These are phyloP conservation scores for Rhodamnia argentea DNA, from an alignment of 345 rosid species.

Conservation along the genomic window DNA sequence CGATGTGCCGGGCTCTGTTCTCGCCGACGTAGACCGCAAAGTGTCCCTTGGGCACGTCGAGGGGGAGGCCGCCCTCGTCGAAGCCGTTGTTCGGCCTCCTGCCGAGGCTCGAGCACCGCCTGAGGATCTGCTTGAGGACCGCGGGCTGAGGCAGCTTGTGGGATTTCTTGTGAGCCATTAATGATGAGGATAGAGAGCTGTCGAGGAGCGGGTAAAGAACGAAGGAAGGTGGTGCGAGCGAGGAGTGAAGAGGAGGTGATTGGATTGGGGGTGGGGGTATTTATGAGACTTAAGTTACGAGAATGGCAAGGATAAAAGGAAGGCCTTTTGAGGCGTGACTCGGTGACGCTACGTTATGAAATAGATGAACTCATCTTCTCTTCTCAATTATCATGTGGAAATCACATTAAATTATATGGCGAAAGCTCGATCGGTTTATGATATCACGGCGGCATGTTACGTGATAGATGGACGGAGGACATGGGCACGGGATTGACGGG, in stretches of 20 bases:
- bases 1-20: constrained; percentile 66
- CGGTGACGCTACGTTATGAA: not conserved
- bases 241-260: not conserved
- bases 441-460: not conserved
- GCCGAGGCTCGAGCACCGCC: constrained; percentile 38
- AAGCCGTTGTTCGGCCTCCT: constrained; percentile 7
- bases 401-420: not conserved
- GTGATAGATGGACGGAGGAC: not conserved
- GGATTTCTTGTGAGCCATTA: constrained; percentile 26
- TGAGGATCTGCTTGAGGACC: constrained; percentile 33
- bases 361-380: not conserved
- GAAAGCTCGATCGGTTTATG: not conserved
- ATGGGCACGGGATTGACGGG: not conserved
- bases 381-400: not conserved
- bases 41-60: constrained; percentile 95
- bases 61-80: constrained; percentile 20
- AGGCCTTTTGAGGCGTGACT: not conserved
- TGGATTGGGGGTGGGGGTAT: not conserved
- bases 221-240: not conserved
- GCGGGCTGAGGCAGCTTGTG: constrained; percentile 25
- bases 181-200: not conserved
- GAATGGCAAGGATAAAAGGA: not conserved
- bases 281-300: not conserved
- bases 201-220: not conserved
- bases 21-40: constrained; percentile 87